Conservation (phyloP, 257 asterid species). For the Nicotiana paniculata region DNA sequence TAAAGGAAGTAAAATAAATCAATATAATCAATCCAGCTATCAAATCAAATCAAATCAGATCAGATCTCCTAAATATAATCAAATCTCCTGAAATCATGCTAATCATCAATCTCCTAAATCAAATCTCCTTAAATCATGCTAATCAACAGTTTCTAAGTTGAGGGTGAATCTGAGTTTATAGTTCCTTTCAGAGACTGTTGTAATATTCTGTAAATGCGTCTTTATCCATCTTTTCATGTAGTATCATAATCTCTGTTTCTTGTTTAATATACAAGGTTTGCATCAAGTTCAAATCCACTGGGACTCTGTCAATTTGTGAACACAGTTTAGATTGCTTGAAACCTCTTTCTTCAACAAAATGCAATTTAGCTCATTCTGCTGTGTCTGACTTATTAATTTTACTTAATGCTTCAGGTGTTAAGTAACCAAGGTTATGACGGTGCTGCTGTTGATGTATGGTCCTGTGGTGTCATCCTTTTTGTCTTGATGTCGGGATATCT, state of each 20-base stretch:
- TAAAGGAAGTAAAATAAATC: no score
- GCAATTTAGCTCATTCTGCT: background rate
- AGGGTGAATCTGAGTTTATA: background rate
- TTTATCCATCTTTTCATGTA: background rate
- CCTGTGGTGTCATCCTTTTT: constrained; percentile 88
- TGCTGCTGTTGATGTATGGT: constrained; percentile 95
- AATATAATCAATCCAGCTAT: no score
- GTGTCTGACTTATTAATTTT: background rate
- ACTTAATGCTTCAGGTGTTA: constrained; percentile 45
- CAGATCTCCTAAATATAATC: no score
- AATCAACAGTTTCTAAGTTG: background rate
- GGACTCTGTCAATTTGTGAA: background rate
- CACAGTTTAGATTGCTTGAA: background rate
- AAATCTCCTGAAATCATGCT: no score
- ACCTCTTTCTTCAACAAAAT: background rate
- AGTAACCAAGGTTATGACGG: constrained; percentile 83
- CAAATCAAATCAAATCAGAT: no score
- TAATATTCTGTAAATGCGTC: background rate
- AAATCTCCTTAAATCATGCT: no score
- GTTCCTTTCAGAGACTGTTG: background rate
- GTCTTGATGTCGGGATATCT: constrained; percentile 83
- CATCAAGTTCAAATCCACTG: background rate
- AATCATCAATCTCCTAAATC: no score
- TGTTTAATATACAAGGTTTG: background rate
- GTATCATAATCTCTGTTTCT: background rate